These are phyloP conservation scores for Kwoniella heveanensis DNA, from an alignment of 768 basidiomycete species.

Conservation along the genomic window DNA sequence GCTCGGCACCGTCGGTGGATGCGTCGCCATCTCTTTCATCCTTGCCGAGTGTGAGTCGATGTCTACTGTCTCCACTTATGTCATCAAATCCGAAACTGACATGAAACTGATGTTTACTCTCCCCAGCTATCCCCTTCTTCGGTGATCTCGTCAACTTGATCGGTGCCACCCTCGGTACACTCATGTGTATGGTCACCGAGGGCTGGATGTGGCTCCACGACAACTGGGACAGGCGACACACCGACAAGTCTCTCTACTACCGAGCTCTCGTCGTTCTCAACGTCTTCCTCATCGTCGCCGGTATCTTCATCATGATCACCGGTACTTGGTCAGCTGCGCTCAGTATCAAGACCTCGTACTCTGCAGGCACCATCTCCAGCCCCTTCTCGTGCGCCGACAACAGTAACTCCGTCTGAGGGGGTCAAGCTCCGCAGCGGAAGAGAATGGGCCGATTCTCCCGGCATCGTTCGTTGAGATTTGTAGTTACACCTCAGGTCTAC, in stretches of 20 bases:
- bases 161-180: constrained; percentile 35
- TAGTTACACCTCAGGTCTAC: background rate
- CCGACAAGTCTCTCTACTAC: constrained; percentile 36
- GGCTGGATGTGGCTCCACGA: constrained; percentile 49
- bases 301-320: constrained; percentile 42
- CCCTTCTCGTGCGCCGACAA: constrained; percentile 49
- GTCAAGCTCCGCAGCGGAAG: too few species aligned
- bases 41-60: constrained; percentile 14
- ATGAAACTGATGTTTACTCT: too few species aligned
- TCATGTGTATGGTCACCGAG: constrained; percentile 33
- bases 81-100: too few species aligned
- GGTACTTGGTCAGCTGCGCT: constrained; percentile 40
- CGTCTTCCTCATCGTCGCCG: constrained; percentile 36
- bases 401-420: constrained; percentile 24
- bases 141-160: constrained; percentile 34
- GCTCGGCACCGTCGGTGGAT: constrained; percentile 16
- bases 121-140: constrained; percentile 36
- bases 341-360: constrained; percentile 32
- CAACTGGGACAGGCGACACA: constrained; percentile 28
- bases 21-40: constrained; percentile 24
- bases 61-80: too few species aligned
- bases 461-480: background rate
- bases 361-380: constrained; percentile 29
- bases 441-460: background rate
- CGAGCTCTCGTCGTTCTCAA: constrained; percentile 29